These are phyloP conservation scores for Candida oleophila DNA, from an alignment of 805 yeast genomes.

Conservation along the genomic window DNA sequence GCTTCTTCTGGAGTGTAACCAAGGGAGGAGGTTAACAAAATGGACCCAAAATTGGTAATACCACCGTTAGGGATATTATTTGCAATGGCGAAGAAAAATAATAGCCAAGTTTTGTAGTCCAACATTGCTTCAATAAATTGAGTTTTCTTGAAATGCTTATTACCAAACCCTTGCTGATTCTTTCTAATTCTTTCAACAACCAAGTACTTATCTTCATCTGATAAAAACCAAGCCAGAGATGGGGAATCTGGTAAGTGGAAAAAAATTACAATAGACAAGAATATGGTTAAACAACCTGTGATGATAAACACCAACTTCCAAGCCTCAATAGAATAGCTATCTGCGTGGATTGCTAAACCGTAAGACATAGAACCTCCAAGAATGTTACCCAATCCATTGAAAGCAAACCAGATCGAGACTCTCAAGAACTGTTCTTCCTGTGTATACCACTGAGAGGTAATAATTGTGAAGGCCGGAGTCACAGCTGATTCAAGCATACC, in stretches of 20 bases:
- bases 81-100: constrained; percentile 34
- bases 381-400: constrained; percentile 34
- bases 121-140: constrained; percentile 52
- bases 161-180: constrained; percentile 61
- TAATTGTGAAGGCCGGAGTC: constrained; percentile 41
- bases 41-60: constrained; percentile 33
- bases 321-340: constrained; percentile 13
- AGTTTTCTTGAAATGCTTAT: constrained; percentile 49
- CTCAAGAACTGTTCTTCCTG: constrained; percentile 34
- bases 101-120: constrained; percentile 52
- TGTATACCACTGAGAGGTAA: constrained; percentile 35
- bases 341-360: constrained; percentile 12
- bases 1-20: constrained; percentile 18
- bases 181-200: constrained; percentile 52
- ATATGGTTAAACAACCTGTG: constrained; percentile 40
- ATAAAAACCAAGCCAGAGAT: constrained; percentile 41
- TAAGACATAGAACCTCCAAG: constrained; percentile 22
- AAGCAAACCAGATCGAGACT: constrained; percentile 36
- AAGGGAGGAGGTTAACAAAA: constrained; percentile 15
- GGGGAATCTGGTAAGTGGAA: constrained; percentile 31
- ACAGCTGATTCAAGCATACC: constrained; percentile 40
- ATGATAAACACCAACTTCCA: constrained; percentile 46
- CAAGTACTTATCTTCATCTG: constrained; percentile 32
- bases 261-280: constrained; percentile 26
- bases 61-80: constrained; percentile 38